phyloP scores from a whole-genome alignment of 202 grass and related monocot species.

The Brachypodium distachyon region DNA sequence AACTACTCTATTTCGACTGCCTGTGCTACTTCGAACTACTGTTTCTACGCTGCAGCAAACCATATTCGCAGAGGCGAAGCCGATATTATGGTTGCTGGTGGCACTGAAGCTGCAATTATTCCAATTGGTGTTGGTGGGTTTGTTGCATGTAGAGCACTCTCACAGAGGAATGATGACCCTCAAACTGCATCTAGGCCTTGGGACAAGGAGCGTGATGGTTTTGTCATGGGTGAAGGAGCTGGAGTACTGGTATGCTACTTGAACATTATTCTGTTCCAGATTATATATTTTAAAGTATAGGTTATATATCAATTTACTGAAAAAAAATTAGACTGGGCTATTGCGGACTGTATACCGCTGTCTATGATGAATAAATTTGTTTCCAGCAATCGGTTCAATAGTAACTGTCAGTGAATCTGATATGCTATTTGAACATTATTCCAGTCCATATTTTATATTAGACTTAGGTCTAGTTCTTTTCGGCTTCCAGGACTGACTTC shows the following conservation, averaged over 20 bases:
- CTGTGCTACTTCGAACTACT: constrained; percentile 91
- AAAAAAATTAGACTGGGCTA: too few species aligned
- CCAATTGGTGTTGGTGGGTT: constrained; percentile 84
- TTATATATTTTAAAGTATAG: not conserved
- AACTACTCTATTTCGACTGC: constrained; percentile 95
- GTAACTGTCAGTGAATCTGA: not conserved
- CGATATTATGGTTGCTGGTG: constrained; percentile 87
- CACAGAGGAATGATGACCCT: constrained; percentile 84
- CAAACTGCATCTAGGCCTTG: constrained; percentile 88
- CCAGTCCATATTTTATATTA: not conserved
- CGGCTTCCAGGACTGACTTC: too few species aligned
- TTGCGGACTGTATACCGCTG: not conserved
- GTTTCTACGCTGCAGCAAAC: constrained; percentile 81
- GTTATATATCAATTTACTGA: not conserved
- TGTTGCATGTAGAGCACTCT: constrained; percentile 83
- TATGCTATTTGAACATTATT: not conserved
- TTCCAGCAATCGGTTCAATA: not conserved
- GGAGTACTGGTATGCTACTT: constrained; percentile 55
- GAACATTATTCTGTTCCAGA: not conserved
- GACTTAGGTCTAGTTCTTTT: too few species aligned
- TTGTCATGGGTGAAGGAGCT: constrained; percentile 98
- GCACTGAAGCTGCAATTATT: constrained; percentile 79
- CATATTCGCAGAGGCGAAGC: constrained; percentile 83
- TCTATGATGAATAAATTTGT: not conserved
- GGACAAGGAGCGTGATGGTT: constrained; percentile 84